Evolutionary conservation across 495 filamentous ascomycete species (phyloP).

Genomic region (Penicillium daleae): DNA sequence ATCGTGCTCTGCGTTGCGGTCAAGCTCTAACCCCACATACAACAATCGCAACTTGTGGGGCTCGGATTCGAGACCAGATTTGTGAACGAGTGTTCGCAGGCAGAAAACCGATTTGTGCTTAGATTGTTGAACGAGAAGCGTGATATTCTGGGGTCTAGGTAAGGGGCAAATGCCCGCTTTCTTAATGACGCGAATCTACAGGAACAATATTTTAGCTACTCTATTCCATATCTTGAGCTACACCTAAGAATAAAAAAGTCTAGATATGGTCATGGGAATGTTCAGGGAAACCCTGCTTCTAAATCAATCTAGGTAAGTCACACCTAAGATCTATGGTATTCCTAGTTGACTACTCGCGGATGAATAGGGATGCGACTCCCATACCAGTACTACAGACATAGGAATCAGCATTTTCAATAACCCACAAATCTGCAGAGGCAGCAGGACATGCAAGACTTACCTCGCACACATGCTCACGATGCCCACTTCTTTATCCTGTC

Average conservation of each 20-base stretch:
- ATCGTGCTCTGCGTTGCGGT: background rate
- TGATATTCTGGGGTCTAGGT: no score
- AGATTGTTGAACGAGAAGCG: no score
- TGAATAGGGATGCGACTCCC: slow-evolving; percentile 76
- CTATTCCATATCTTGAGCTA: no score
- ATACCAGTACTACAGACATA: slow-evolving; percentile 64
- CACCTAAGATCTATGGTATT: background rate
- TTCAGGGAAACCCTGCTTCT: background rate
- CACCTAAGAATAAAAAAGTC: no score
- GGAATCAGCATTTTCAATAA: background rate
- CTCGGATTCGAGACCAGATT: background rate
- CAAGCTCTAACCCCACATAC: slow-evolving; percentile 9
- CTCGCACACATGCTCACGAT: slow-evolving; percentile 76
- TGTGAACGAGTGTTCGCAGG: background rate
- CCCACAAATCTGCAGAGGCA: background rate
- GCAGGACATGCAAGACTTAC: slow-evolving; percentile 14
- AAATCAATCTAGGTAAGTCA: background rate
- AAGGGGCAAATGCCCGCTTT: no score
- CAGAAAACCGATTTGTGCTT: no score
- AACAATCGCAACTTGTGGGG: background rate
- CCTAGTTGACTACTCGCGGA: slow-evolving; percentile 58
- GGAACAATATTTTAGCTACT: no score
- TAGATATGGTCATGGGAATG: no score
- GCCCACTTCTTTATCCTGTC: slow-evolving; percentile 71
- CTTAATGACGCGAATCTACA: no score